Base-by-base conservation (phyloP, 352 stramenopile species). In the Phytophthora sp. region DNA sequence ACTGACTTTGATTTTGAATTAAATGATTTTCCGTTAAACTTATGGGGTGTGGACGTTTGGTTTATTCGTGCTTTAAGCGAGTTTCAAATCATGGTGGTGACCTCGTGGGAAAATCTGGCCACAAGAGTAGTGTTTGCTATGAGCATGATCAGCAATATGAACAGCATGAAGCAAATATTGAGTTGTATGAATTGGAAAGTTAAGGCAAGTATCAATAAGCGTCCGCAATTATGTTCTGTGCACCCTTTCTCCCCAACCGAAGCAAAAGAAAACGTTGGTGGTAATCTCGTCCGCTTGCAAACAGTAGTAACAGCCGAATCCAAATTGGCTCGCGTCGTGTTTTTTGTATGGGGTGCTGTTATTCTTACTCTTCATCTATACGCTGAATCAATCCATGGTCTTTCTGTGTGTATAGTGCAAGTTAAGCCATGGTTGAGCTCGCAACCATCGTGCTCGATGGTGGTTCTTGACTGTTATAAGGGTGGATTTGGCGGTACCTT, bases 141-240 rank as follows among this genome's bases (percentile, higher is more conserved):
- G 18, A 68, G 66, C 26, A 55, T 73, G 30, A 28, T 79, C 6
- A 49, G 59, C 18, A 66, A 74, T n/a, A 76, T 76, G 44, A 69
- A 62, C 12, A 71, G 54, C 17, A 60, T 72, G 23, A 72, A 72
- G 31, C 52, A 35, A 35, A 18, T 35, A 13, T 43, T 37, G 26
- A 54, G 37, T 17, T 9, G 54, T 42, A 35, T 4, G 2, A 50
- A 60, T 7, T 18, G 44, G 20, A 41, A 34, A 20, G 21, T n/a
- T 8, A 53, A 35, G 2, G n/a, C 43, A 30, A 35, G 39, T 17
- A 32, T 34, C n/a, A n/a, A n/a, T n/a, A n/a, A n/a, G 15, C 13
- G 13, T 8, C 13, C 34, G 34, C 7, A n/a, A 20, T 39, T 20
- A 12, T n/a, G 34, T n/a, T n/a, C 34, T 39, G 32, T 21, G 7